phyloP scores from a whole-genome alignment of 495 filamentous ascomycete genomes.

The Pyrenula massariospora region DNA sequence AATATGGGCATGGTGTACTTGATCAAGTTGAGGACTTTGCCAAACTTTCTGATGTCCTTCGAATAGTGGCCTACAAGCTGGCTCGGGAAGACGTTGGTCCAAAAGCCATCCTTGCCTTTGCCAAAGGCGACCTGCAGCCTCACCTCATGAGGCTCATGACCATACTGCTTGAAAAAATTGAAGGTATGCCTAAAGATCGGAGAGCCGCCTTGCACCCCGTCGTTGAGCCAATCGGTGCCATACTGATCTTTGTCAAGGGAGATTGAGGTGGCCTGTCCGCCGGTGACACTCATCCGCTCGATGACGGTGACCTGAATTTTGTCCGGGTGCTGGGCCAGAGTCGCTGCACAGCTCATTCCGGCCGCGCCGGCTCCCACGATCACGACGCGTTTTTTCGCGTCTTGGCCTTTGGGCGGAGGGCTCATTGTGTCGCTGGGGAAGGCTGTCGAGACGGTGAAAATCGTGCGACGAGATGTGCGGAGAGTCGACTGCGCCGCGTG shows the following conservation, averaged over 20 bases:
- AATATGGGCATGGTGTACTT: constrained; percentile 60
- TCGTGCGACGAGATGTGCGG: background rate
- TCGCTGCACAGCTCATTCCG: constrained; percentile 62
- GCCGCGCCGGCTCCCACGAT: constrained; percentile 56
- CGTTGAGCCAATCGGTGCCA: constrained; percentile 68
- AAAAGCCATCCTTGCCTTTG: constrained; percentile 60
- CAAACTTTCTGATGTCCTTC: constrained; percentile 55
- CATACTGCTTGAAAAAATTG: constrained; percentile 62
- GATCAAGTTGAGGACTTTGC: constrained; percentile 51
- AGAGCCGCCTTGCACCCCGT: constrained; percentile 76
- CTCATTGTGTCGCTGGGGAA: background rate
- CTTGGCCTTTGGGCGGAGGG: background rate
- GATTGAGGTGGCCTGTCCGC: constrained; percentile 77
- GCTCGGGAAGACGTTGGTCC: constrained; percentile 72
- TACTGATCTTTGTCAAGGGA: constrained; percentile 52
- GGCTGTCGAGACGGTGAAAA: background rate
- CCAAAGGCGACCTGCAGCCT: constrained; percentile 74
- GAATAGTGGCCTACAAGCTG: constrained; percentile 50
- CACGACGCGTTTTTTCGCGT: constrained; percentile 35
- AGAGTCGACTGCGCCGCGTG: too few relatives aligned
- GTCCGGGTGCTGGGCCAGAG: constrained; percentile 60
- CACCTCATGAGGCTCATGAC: constrained; percentile 55
- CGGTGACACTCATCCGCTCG: constrained; percentile 53
- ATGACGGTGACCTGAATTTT: constrained; percentile 66
- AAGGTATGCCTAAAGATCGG: constrained; percentile 72